phyloP scores from a whole-genome alignment of 2,329 filamentous ascomycete genomes.

The Elsinoe australis region DNA sequence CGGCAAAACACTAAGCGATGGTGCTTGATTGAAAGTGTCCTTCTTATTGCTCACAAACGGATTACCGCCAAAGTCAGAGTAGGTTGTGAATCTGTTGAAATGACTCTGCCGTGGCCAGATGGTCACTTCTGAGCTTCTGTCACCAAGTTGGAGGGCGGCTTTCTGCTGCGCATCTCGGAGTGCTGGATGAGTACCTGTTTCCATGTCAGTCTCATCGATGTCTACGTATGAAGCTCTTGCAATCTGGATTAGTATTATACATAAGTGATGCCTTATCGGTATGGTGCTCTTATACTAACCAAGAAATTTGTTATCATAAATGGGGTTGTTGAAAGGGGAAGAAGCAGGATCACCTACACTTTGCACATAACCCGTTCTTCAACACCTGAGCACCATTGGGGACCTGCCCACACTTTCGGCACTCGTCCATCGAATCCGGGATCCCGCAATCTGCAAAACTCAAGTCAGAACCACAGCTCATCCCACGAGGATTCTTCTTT shows the following conservation, averaged over 20 bases:
- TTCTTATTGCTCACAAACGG: background rate
- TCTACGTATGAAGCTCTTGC: too few relatives aligned
- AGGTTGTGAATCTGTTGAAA: slow-evolving; percentile 6
- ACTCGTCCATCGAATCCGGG: slow-evolving; percentile 13
- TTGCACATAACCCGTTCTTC: slow-evolving; percentile 8
- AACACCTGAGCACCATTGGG: slow-evolving; percentile 7
- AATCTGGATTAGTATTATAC: too few relatives aligned
- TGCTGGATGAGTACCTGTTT: slow-evolving; percentile 1
- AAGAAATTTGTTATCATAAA: too few relatives aligned
- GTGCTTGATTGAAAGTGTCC: background rate
- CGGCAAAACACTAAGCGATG: background rate
- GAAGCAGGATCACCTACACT: slow-evolving; percentile 9
- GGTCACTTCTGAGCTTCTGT: background rate
- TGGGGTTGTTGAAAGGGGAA: too few relatives aligned
- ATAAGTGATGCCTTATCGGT: too few relatives aligned
- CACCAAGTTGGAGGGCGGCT: background rate
- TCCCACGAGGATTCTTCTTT: slow-evolving; percentile 1
- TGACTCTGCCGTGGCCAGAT: background rate
- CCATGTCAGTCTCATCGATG: background rate
- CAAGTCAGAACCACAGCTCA: slow-evolving; percentile 10
- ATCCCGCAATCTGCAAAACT: slow-evolving; percentile 12
- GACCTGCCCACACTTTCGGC: slow-evolving; percentile 6
- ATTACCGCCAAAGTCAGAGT: slow-evolving; percentile 3
- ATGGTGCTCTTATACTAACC: too few relatives aligned
- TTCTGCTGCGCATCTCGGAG: background rate